phyloP scores from a whole-genome alignment of 108 stramenopile species.

The Stephanodiscus minutulus region DNA sequence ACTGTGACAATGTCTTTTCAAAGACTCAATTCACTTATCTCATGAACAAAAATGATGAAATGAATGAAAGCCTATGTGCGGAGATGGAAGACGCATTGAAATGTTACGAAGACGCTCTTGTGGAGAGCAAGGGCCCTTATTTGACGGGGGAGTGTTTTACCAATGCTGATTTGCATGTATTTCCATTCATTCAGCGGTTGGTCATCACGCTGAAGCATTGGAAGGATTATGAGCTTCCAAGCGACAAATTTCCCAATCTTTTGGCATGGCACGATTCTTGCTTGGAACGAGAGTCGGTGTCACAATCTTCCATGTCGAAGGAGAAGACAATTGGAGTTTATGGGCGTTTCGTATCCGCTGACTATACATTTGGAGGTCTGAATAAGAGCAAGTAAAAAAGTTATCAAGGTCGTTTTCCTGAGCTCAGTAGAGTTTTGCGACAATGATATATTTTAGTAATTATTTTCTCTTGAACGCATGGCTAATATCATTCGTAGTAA shows the following conservation, averaged over 20 bases:
- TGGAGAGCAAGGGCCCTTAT: conserved; percentile 37
- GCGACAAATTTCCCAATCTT: conserved; percentile 43
- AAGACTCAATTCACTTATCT: conserved; percentile 50
- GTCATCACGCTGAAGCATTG: conserved; percentile 42
- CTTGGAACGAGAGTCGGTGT: conserved; percentile 47
- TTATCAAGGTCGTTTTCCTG: not conserved
- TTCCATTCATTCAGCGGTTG: conserved; percentile 53
- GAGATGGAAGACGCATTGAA: conserved; percentile 45
- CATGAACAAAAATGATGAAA: conserved; percentile 50
- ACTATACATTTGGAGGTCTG: conserved; percentile 51
- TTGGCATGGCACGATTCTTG: conserved; percentile 42
- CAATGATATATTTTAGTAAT: not conserved
- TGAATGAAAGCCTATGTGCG: conserved; percentile 17
- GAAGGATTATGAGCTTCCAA: conserved; percentile 47
- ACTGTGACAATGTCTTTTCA: conserved; percentile 43
- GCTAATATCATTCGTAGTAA: too few relatives aligned
- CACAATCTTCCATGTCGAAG: conserved; percentile 35
- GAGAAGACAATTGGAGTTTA: conserved; percentile 50
- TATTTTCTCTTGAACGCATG: not conserved
- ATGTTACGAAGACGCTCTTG: conserved; percentile 30
- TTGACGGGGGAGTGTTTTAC: conserved; percentile 50
- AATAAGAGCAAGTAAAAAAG: conserved; percentile 31
- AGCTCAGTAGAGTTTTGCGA: not conserved
- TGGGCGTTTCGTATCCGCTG: conserved; percentile 32
- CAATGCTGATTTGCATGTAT: conserved; percentile 48